These are phyloP conservation scores for Tulasnella sp. DNA, from an alignment of 768 basidiomycete species.

Conservation along the genomic window DNA sequence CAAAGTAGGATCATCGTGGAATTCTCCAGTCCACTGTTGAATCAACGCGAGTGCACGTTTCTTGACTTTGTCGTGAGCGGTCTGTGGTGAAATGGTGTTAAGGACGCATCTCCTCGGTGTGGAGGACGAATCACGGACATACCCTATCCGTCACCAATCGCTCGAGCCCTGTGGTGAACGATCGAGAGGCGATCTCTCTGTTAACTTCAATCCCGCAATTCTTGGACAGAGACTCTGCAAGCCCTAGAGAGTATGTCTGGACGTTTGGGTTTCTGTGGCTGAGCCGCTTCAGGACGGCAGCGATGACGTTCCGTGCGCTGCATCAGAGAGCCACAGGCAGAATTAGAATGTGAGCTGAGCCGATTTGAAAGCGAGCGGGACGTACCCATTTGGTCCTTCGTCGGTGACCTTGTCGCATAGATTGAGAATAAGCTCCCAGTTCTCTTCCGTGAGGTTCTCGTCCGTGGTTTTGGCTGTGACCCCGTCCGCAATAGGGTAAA, in stretches of 20 bases:
- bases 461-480: constrained; percentile 84
- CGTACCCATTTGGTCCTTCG: constrained; percentile 78
- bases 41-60: constrained; percentile 62
- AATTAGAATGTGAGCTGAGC: constrained; percentile 1
- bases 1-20: constrained; percentile 67
- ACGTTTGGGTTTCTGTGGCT: constrained; percentile 94
- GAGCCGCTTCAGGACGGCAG: constrained; percentile 79
- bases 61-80: constrained; percentile 86
- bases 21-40: constrained; percentile 77
- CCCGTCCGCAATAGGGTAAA: neutral
- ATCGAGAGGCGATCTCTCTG: constrained; percentile 78
- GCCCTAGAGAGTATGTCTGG: constrained; percentile 83
- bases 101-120: neutral
- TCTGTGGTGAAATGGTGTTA: constrained; percentile 39
- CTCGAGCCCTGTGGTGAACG: constrained; percentile 85
- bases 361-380: constrained; percentile 11
- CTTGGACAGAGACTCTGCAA: constrained; percentile 84
- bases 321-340: neutral
- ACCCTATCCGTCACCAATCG: constrained; percentile 84
- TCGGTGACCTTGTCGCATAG: constrained; percentile 95
- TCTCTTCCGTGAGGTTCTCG: constrained; percentile 88
- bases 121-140: constrained; percentile 16
- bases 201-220: constrained; percentile 78
- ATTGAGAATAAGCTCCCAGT: constrained; percentile 91
- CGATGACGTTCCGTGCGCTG: constrained; percentile 81